These are phyloP conservation scores for Scenedesmus sp. DNA, from an alignment of 163 green algal genomes.

Conservation along the genomic window DNA sequence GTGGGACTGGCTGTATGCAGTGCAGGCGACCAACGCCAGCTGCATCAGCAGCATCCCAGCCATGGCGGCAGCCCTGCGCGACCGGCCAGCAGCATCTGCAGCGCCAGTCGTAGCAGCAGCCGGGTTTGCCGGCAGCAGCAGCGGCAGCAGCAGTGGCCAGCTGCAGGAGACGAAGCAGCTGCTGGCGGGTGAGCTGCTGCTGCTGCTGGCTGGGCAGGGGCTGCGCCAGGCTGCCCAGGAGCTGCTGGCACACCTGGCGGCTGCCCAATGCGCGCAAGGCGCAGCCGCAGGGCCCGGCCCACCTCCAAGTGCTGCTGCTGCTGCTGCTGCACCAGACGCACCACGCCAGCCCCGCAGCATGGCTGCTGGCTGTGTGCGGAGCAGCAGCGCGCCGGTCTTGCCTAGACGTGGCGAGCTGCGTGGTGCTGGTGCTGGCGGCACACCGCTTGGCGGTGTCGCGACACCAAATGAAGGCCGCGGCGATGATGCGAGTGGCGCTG, in stretches of 20 bases:
- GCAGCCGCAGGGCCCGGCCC: not conserved
- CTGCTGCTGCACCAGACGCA: not conserved
- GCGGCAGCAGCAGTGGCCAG: not conserved
- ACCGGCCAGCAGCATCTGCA: not conserved
- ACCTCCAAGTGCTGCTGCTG: no score
- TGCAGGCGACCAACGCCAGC: not conserved
- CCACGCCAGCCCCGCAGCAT: not conserved
- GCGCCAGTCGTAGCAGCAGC: not conserved
- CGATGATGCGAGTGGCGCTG: not conserved
- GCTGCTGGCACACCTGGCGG: not conserved
- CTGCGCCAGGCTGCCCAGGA: not conserved
- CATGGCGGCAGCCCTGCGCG: not conserved
- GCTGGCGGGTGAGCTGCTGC: not conserved
- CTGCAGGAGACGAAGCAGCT: conserved; percentile 3
- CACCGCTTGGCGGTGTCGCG: not conserved
- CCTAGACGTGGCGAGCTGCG: no score
- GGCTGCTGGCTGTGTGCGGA: not conserved
- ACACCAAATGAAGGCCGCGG: no score
- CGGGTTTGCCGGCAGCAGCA: not conserved
- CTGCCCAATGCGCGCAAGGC: not conserved
- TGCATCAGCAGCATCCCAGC: not conserved
- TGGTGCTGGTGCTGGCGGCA: no score
- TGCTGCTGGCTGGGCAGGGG: not conserved
- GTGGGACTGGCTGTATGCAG: conserved; percentile 37
- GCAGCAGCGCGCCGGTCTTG: not conserved